Base-by-base conservation (phyloP, 176 grass and related monocot species). In the Coix lacrymajobi region DNA sequence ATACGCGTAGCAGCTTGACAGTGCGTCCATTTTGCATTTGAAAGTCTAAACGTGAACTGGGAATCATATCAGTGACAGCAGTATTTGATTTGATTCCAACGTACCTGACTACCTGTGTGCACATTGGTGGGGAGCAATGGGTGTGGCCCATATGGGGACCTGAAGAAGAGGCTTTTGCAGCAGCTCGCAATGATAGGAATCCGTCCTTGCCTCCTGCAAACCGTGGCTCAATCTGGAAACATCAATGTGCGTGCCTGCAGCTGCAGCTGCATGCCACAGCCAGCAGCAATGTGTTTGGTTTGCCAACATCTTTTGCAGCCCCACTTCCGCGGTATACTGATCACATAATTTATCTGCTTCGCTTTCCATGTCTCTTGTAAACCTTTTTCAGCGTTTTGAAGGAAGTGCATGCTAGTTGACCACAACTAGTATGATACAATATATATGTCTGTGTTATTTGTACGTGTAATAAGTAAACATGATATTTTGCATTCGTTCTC, bases 111-210 rank as follows among this genome's bases (percentile, higher is more conserved):
- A n/a, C n/a, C n/a, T 36, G 64, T 68, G 78, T 37, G 75, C 51
- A 22, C 30, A 79, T n/a, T 61, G 43, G 25, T 61, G 43, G 25
- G 43, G 12, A 58, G 24, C 57, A 60, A n/a, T 58, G 22, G n/a
- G 39, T 8, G 65, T 60, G 78, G 36, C 70, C 76, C 28, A 32
- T 15, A n/a, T 3, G 73, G 28, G 81, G 45, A 28, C 78, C 79
- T 83, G 83, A 78, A 86, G 83, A 82, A 90, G 79, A 90, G 83
- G 83, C 88, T 86, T 84, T 89, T 86, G 72, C 78, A 43, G 65
- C 71, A 45, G 83, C 65, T 77, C 63, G 83, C 78, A 89, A 86
- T 81, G 77, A 85, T 89, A 81, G 22, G 64, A 78, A 81, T 68
- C 4, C 36, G 28, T 30, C 36, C 37, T 73, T 71, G 36, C 54